Evolutionary conservation across 2,329 filamentous ascomycete species (phyloP).

Genomic region (Fusarium sp.): DNA sequence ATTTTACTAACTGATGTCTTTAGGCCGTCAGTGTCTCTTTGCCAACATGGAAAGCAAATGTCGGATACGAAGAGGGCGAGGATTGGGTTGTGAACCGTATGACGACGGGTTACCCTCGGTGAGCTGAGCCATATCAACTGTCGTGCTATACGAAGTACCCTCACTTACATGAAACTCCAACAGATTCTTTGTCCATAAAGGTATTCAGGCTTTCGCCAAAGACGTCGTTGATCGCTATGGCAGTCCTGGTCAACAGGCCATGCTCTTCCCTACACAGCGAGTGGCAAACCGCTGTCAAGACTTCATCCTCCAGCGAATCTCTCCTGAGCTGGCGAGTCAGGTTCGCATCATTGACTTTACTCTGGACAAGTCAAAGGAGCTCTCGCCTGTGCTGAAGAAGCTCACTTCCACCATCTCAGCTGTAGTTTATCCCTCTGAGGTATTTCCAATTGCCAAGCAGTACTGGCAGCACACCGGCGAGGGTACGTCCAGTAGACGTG

Average conservation of each 20-base stretch:
- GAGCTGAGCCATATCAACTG: conserved; percentile 51
- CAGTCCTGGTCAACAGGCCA: conserved; percentile 70
- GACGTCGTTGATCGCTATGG: conserved; percentile 75
- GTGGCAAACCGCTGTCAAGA: conserved; percentile 77
- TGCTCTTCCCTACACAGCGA: conserved; percentile 81
- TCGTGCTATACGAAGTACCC: background rate
- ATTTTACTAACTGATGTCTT: background rate
- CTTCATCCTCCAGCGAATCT: conserved; percentile 73
- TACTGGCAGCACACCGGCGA: conserved; percentile 98
- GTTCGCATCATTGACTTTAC: conserved; percentile 70
- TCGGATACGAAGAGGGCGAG: conserved; percentile 94
- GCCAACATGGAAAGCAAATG: conserved; percentile 89
- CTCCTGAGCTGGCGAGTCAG: conserved; percentile 58
- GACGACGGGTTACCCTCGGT: conserved; percentile 91
- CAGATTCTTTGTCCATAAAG: conserved; percentile 92
- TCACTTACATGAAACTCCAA: conserved; percentile 19
- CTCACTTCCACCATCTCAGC: conserved; percentile 71
- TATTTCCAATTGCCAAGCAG: conserved; percentile 81
- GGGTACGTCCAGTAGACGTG: conserved; percentile 88
- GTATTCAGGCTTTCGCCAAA: conserved; percentile 77
- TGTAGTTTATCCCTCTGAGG: conserved; percentile 74
- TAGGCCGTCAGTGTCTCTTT: conserved; percentile 96
- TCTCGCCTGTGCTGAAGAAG: conserved; percentile 61
- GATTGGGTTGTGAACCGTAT: conserved; percentile 86
- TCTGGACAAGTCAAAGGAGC: conserved; percentile 64